A percentile compares a stretch with the other conserved stretches of the same genome.
Conservation (phyloP, 345 rosid species). For the Salix viminalis region DNA sequence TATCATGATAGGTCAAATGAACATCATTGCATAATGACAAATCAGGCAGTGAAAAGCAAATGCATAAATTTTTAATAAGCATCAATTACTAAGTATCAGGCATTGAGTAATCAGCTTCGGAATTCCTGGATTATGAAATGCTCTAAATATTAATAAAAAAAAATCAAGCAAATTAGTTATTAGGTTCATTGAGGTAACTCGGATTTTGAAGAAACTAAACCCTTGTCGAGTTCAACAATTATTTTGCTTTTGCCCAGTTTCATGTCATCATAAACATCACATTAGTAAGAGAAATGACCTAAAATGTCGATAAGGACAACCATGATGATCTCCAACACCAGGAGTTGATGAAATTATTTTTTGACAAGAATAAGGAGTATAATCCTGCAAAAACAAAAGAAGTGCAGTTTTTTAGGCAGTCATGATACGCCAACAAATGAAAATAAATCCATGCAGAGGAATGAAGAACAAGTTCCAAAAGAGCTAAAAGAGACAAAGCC, state of each 20-base stretch:
- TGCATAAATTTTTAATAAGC: too few species aligned
- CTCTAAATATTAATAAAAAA: too few species aligned
- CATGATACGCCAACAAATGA: neutral
- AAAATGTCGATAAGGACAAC: slow-evolving; percentile 94
- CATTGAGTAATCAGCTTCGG: too few species aligned
- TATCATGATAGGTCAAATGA: neutral
- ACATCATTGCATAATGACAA: neutral
- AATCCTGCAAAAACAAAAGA: slow-evolving; percentile 55
- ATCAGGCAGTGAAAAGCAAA: too few species aligned
- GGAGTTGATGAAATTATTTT: slow-evolving; percentile 74
- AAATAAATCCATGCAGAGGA: neutral
- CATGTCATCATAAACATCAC: neutral
- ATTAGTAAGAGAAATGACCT: slow-evolving; percentile 42
- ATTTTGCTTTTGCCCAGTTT: neutral
- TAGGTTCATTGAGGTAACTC: too few species aligned
- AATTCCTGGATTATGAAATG: too few species aligned
- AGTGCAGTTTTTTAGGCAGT: neutral
- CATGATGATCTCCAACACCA: slow-evolving; percentile 84
- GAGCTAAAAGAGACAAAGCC: neutral
- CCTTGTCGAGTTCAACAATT: neutral
- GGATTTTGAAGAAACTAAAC: too few species aligned
- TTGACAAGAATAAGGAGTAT: slow-evolving; percentile 91
- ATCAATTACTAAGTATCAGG: too few species aligned
- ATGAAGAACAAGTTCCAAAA: neutral
- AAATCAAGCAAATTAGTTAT: too few species aligned